phyloP scores from a whole-genome alignment of 108 stramenopile genomes.

The Skeletonema costatum region DNA sequence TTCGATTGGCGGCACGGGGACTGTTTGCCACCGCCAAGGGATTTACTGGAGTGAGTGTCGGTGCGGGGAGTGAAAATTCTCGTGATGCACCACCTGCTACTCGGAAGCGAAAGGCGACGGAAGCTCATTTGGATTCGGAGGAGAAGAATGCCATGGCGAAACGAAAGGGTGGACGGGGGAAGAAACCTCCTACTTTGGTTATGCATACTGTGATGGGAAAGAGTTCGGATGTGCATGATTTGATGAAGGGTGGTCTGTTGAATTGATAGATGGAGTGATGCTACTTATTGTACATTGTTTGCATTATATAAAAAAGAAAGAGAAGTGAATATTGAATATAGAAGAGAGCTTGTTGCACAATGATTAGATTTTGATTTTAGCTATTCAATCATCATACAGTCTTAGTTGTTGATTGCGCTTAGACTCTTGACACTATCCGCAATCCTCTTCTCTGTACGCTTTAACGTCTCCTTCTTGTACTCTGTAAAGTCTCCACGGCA shows the following conservation, averaged over 20 bases:
- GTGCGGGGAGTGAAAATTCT: constrained; percentile 5
- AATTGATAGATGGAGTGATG: neutral
- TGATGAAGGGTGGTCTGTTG: constrained; percentile 47
- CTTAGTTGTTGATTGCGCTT: constrained; percentile 57
- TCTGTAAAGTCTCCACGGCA: constrained; percentile 85
- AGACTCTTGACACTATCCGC: constrained; percentile 82
- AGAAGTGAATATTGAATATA: too few relatives aligned
- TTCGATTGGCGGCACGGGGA: constrained; percentile 19
- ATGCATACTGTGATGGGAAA: constrained; percentile 84
- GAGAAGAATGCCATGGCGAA: constrained; percentile 32
- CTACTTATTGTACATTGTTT: neutral
- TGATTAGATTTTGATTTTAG: neutral
- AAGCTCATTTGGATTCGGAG: neutral
- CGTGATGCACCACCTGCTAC: neutral
- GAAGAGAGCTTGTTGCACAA: neutral
- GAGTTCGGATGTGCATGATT: constrained; percentile 61
- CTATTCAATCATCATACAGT: neutral
- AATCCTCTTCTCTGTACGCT: constrained; percentile 77
- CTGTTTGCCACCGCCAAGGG: constrained; percentile 21
- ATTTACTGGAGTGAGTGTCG: neutral
- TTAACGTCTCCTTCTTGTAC: constrained; percentile 80
- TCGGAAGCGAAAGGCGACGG: constrained; percentile 1
- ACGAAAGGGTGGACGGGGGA: constrained; percentile 69
- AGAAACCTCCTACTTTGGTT: constrained; percentile 79
- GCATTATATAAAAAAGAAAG: neutral